These are phyloP conservation scores for Nakazawaea peltata DNA, from an alignment of 805 yeast genomes.

Conservation along the genomic window DNA sequence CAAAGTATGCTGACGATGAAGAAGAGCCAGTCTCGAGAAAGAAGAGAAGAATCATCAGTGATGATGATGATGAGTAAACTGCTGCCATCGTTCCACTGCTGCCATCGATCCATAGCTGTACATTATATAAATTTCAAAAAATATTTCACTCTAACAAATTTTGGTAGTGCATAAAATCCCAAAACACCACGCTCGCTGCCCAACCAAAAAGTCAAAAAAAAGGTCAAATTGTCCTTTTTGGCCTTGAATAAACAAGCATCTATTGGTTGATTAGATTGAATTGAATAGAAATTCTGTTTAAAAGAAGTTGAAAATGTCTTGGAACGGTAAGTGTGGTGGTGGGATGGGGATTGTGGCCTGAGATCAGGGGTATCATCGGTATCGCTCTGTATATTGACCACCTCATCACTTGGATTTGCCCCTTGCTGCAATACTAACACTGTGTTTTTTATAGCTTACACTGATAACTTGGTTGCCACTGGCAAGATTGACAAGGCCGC, in stretches of 20 bases:
- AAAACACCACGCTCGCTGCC: no score
- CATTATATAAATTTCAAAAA: not conserved
- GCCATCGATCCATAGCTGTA: no score
- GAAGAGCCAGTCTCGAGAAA: conserved; percentile 29
- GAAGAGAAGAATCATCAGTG: conserved; percentile 40
- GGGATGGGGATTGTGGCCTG: no score
- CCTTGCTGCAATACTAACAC: no score
- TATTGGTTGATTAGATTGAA: no score
- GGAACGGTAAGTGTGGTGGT: conserved; percentile 32
- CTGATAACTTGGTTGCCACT: conserved; percentile 84
- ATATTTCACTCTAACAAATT: not conserved
- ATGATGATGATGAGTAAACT: conserved; percentile 33
- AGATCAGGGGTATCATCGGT: not conserved
- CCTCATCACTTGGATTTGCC: no score
- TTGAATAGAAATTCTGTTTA: no score
- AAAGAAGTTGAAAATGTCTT: conserved; percentile 37
- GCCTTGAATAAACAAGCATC: no score
- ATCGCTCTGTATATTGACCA: no score
- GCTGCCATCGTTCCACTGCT: not conserved
- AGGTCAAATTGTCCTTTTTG: no score
- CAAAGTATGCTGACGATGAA: conserved; percentile 24
- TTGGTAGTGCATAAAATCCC: no score
- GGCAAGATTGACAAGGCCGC: conserved; percentile 90
- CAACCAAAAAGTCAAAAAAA: no score
- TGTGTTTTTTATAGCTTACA: conserved; percentile 86